Evolutionary conservation across 192 early-diverging fungal species (phyloP), one percentile per base, ranked within the genome.

Genomic region (Podila clonocystis): DNA sequence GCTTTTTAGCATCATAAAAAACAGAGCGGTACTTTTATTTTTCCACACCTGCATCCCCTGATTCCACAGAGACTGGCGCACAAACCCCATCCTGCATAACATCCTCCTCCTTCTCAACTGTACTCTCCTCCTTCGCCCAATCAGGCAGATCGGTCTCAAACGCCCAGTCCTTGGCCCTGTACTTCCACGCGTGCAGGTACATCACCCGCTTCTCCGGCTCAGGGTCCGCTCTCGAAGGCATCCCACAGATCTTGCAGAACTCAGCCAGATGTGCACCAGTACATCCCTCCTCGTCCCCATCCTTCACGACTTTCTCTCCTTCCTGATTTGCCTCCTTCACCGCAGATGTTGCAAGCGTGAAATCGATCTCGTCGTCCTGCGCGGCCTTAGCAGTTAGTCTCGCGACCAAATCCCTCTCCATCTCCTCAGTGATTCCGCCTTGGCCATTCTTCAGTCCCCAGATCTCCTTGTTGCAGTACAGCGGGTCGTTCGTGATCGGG

Each of bases 401-500:
- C 33, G 77, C 69, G n/a, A 83, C 75, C 17, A 75, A 19, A 1
- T 64, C 64, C 38, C 77, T 71, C 20, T 76, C 74, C 29, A 60
- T 26, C 24, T 79, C 75, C 28, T 76, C 61, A 17, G 82, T 69
- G 20, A 82, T 73, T 11, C 72, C 75, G 9, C 87, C 87, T 63
- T 90, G 86, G 26, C 94, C 92, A 62, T 90, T 70, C 0, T 72
- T 50, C 11, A 62, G 20, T 20, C 93, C 94, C 95, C 96, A 98
- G 0, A 91, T 84, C 1, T 90, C 88, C 12, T 72, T 58, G 78
- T 91, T 90, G 58, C 91, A 87, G 82, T 99, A 99, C 3, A 98
- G 69, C 15, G 98, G 98, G 72, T 99, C 98, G 72, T 99, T 98
- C 24, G 93, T 95, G 63, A 99, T 98, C 2, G 97, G 96, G 63